Conservation (phyloP, 2,329 filamentous ascomycete species). For the Verticillium nubilum region DNA sequence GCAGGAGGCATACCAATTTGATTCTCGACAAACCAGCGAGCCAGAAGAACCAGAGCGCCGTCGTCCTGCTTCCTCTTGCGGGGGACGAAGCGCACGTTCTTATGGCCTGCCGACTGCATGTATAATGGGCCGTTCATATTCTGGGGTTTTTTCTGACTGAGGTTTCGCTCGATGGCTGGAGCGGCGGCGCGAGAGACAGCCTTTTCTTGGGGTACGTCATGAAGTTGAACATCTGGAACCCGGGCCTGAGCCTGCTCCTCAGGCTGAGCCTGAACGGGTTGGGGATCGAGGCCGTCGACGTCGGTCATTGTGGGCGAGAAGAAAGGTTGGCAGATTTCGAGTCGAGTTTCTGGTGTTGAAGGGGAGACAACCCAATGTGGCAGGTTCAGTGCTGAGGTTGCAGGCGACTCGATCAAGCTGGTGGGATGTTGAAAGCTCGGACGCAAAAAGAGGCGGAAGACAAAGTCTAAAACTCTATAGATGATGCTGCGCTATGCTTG, state of each 20-base stretch:
- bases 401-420: background rate
- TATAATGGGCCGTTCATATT: conserved; percentile 54
- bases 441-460: background rate
- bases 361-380: background rate
- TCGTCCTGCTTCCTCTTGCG: conserved; percentile 58
- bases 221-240: background rate
- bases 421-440: background rate
- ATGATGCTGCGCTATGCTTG: background rate
- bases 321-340: background rate
- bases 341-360: background rate
- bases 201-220: conserved; percentile 4
- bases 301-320: conserved; percentile 8
- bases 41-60: conserved; percentile 53
- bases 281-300: conserved; percentile 4
- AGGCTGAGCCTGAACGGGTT: background rate
- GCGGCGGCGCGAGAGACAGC: conserved; percentile 1
- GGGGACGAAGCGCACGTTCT: conserved; percentile 48
- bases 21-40: conserved; percentile 69
- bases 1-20: conserved; percentile 62
- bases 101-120: conserved; percentile 42
- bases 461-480: background rate
- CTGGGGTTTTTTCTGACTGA: conserved; percentile 13
- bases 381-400: background rate
- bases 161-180: conserved; percentile 4
- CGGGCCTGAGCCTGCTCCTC: background rate